Percentiles rank a stretch among this genome's conserved stretches.
These are phyloP conservation scores for Musa balbisiana DNA, from an alignment of 202 grass and related monocot species.

Conservation along the genomic window DNA sequence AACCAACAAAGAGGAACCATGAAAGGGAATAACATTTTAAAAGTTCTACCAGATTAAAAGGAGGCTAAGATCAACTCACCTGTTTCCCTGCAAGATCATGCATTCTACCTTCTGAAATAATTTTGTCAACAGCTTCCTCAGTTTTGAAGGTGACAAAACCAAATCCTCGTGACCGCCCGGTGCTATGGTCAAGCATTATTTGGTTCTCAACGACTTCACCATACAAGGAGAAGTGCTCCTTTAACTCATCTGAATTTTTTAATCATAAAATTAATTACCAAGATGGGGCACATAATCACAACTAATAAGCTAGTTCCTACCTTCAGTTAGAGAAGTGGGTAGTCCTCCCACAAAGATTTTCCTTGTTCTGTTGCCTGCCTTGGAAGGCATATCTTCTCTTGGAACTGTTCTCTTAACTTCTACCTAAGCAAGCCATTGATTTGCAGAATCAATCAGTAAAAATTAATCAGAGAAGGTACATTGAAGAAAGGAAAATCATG, in stretches of 20 bases:
- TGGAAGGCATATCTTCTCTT: constrained; percentile 68
- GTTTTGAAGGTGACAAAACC: constrained; percentile 95
- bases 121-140: constrained; percentile 73
- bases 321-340: constrained; percentile 68
- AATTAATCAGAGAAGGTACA: background rate
- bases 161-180: constrained; percentile 89
- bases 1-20: no score
- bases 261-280: constrained; percentile 23
- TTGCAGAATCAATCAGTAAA: background rate
- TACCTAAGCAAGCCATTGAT: constrained; percentile 35
- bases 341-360: constrained; percentile 95
- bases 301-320: constrained; percentile 28
- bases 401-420: constrained; percentile 98
- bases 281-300: background rate
- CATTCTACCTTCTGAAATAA: constrained; percentile 90
- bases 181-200: constrained; percentile 95
- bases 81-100: constrained; percentile 89
- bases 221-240: constrained; percentile 74
- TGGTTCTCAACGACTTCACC: constrained; percentile 78
- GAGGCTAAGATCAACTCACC: constrained; percentile 23
- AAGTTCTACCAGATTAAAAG: no score
- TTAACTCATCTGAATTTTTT: constrained; percentile 78
- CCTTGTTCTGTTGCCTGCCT: constrained; percentile 73
- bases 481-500: background rate
- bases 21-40: no score